Evolutionary conservation across 371 early-diverging fungal species (phyloP), one percentile per base, ranked within the genome.

Genomic region (Batrachochytrium dendrobatidis): DNA sequence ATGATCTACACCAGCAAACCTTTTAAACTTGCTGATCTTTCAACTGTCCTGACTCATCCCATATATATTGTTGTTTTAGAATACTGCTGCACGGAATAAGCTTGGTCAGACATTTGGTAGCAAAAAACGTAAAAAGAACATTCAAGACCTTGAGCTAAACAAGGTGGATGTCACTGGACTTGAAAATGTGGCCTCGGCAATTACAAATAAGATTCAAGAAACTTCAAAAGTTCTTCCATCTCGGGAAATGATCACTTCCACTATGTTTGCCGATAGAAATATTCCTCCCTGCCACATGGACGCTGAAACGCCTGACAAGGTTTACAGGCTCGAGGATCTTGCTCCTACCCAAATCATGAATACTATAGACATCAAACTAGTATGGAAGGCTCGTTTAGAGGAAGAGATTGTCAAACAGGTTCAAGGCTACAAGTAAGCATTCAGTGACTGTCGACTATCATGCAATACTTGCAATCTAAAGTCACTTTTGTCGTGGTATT

Each of bases 81-180:
- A 70, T 62, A 54, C 70, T 55, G 53, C 57, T 33, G 90, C 90
- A 24, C 75, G 86, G 57, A 84, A 85, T 58, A 76, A 81, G 32
- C 76, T 94, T 59, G 94, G 94, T 63, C 80, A 89, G 69, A 82
- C 89, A n/a, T 94, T 94, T 63, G 94, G 94, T 67, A 90, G 87
- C 55, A 86, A 87, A 77, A 91, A 90, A 77, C 77, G 81, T 50
- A 84, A 86, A 64, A 80, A 89, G 59, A 79, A 83, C 58, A 81
- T 94, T 61, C 79, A 80, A 28, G 87, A 88, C 15, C 74, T 77
- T 55, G 94, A 90, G 66, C 83, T 88, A 61, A 94, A 94, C 68
- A 78, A 82, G 59, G 88, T 93, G 56, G 80, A 86, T 53, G 80
- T 83, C 44, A 67, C 70, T 30, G 58, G 62, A 0, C 57, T 93